These are phyloP conservation scores for Hypseocharis bilobata DNA, from an alignment of 441 rosid species.

Conservation along the genomic window DNA sequence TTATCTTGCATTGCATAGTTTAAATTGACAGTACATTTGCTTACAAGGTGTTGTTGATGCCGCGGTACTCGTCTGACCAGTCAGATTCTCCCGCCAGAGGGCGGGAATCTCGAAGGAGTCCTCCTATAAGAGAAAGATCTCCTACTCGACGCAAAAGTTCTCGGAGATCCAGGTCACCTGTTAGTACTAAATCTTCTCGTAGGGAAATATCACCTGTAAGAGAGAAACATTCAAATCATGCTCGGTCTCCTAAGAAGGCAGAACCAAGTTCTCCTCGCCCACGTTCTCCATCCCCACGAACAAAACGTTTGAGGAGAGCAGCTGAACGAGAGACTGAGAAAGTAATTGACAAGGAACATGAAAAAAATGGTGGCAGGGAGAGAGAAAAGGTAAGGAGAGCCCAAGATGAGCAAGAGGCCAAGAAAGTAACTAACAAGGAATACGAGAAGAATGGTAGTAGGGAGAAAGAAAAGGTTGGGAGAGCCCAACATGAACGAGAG, in stretches of 20 bases:
- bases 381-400: slow-evolving; percentile 13
- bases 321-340: slow-evolving; percentile 26
- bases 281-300: slow-evolving; percentile 37
- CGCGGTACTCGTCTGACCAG: slow-evolving; percentile 22
- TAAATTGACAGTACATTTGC: too few relatives aligned
- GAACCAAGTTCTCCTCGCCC: slow-evolving; percentile 20
- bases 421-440: slow-evolving; percentile 25
- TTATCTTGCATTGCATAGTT: too few relatives aligned
- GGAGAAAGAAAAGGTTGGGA: slow-evolving; percentile 23
- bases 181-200: slow-evolving; percentile 18
- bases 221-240: slow-evolving; percentile 22
- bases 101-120: slow-evolving; percentile 30
- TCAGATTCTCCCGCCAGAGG: slow-evolving; percentile 42
- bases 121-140: slow-evolving; percentile 33
- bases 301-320: slow-evolving; percentile 31
- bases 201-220: slow-evolving; percentile 1
- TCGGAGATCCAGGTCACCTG: slow-evolving; percentile 31
- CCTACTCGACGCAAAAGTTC: slow-evolving; percentile 38
- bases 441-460: not conserved
- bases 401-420: not conserved
- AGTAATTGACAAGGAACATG: slow-evolving; percentile 17
- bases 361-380: slow-evolving; percentile 6
- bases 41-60: too few relatives aligned
- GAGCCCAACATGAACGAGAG: slow-evolving; percentile 32
- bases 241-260: slow-evolving; percentile 33